phyloP scores from a whole-genome alignment of 2,329 filamentous ascomycete species.

The Colletotrichum eremochloae region DNA sequence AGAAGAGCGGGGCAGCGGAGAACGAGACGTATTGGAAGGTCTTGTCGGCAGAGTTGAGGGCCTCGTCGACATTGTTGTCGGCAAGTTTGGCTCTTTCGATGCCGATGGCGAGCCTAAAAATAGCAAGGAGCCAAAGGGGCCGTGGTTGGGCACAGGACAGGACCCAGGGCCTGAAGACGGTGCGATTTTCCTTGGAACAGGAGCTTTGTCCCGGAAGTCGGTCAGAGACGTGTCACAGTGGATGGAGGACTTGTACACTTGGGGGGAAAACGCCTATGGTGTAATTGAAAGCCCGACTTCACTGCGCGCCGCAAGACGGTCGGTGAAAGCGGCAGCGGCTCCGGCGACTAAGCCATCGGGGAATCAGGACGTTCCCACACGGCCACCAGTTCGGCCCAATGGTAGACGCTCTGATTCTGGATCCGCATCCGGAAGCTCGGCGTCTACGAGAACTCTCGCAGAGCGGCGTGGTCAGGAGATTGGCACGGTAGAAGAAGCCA shows the following conservation, averaged over 20 bases:
- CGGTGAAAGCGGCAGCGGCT: slow-evolving; percentile 46
- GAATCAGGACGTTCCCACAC: background rate
- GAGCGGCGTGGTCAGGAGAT: slow-evolving; percentile 40
- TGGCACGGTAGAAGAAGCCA: slow-evolving; percentile 40
- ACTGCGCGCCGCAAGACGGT: slow-evolving; percentile 64
- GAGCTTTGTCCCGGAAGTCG: slow-evolving; percentile 78
- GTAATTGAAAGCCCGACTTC: slow-evolving; percentile 83
- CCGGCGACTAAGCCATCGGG: background rate
- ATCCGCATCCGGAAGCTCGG: slow-evolving; percentile 31
- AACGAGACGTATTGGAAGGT: slow-evolving; percentile 93
- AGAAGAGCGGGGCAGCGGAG: slow-evolving; percentile 93
- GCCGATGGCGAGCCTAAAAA: slow-evolving; percentile 46
- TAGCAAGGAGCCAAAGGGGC: slow-evolving; percentile 48
- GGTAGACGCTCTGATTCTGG: slow-evolving; percentile 27
- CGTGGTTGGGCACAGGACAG: slow-evolving; percentile 81
- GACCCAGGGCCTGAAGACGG: slow-evolving; percentile 82
- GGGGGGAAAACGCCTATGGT: slow-evolving; percentile 88
- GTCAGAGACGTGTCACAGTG: slow-evolving; percentile 82
- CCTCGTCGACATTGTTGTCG: slow-evolving; percentile 88
- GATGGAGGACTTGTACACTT: slow-evolving; percentile 89
- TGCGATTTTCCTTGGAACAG: slow-evolving; percentile 86
- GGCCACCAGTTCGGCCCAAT: slow-evolving; percentile 18
- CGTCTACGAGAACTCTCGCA: slow-evolving; percentile 38
- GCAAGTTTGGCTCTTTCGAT: slow-evolving; percentile 76
- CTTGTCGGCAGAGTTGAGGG: slow-evolving; percentile 84